phyloP scores from a whole-genome alignment of 768 basidiomycete species.

The Leccinum truebloodii region DNA sequence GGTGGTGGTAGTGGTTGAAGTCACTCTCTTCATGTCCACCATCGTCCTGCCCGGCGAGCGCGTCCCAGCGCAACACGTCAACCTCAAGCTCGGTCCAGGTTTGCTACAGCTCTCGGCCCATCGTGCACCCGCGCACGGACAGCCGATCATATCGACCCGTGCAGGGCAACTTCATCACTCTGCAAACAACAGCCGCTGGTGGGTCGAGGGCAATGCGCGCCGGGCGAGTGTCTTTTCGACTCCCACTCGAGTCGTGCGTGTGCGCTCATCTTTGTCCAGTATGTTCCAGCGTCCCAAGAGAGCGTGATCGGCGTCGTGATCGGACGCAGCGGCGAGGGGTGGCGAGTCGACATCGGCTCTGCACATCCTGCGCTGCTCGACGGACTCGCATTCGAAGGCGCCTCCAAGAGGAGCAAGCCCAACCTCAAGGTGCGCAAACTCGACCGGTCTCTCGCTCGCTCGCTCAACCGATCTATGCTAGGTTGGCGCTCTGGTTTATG shows the following conservation, averaged over 20 bases:
- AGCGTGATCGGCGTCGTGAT: conserved; percentile 83
- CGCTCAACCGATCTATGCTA: conserved; percentile 33
- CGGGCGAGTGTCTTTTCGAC: conserved; percentile 56
- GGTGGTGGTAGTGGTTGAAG: conserved; percentile 7
- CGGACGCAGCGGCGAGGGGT: conserved; percentile 84
- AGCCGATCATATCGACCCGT: conserved; percentile 56
- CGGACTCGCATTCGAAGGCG: conserved; percentile 92
- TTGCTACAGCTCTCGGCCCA: conserved; percentile 51
- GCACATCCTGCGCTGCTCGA: conserved; percentile 86
- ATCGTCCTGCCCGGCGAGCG: conserved; percentile 80
- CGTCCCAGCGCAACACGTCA: conserved; percentile 72
- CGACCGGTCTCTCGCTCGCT: conserved; percentile 1
- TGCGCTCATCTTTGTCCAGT: conserved; percentile 48
- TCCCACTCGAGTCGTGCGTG: not conserved
- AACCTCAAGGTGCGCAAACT: conserved; percentile 73
- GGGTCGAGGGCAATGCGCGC: conserved; percentile 84
- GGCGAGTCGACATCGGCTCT: conserved; percentile 90
- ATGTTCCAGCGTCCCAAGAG: conserved; percentile 88
- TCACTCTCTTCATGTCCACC: conserved; percentile 42
- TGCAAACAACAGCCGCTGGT: conserved; percentile 75
- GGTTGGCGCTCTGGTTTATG: conserved; percentile 92
- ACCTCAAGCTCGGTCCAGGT: conserved; percentile 87
- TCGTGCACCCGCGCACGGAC: conserved; percentile 21
- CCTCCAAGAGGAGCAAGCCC: conserved; percentile 91
- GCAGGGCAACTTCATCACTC: conserved; percentile 72